Evolutionary conservation across 2,329 filamentous ascomycete genomes (phyloP).

Genomic region (Dryadomyces sulphureus): DNA sequence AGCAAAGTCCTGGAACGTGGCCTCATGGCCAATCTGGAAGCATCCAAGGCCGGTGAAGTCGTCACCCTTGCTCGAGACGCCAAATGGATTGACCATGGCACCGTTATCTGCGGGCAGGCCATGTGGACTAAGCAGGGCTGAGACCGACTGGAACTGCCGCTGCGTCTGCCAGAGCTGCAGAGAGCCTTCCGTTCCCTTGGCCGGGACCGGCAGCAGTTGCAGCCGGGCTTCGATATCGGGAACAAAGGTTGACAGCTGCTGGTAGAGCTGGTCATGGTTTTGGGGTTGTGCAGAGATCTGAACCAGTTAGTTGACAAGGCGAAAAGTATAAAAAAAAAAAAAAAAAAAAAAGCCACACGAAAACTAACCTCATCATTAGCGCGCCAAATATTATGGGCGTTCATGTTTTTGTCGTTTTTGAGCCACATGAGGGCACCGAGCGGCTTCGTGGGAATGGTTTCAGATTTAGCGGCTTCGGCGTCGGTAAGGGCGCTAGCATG

Average conservation of each 20-base stretch:
- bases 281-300: not conserved
- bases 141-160: not conserved
- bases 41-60: slow-evolving; percentile 15
- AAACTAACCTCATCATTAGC: slow-evolving; percentile 10
- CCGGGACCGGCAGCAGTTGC: not conserved
- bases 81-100: slow-evolving; percentile 9
- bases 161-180: not conserved
- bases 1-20: slow-evolving; percentile 11
- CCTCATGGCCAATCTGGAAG: slow-evolving; percentile 15
- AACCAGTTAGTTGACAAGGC: not conserved
- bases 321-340: not conserved
- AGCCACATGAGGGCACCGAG: slow-evolving; percentile 17
- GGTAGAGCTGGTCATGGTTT: not conserved
- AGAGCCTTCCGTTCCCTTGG: not conserved
- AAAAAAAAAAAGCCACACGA: not conserved
- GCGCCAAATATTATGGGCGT: slow-evolving; percentile 14
- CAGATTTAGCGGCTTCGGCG: slow-evolving; percentile 7
- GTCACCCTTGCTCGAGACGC: slow-evolving; percentile 9
- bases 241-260: not conserved
- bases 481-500: slow-evolving; percentile 10
- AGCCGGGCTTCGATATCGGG: not conserved
- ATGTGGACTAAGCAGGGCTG: not conserved
- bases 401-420: slow-evolving; percentile 15
- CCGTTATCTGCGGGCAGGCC: not conserved
- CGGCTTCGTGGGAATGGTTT: slow-evolving; percentile 10